Evolutionary conservation across 2,329 filamentous ascomycete genomes (phyloP), one percentile per base, ranked within the genome.

Genomic region (Xylariaceae sp.): DNA sequence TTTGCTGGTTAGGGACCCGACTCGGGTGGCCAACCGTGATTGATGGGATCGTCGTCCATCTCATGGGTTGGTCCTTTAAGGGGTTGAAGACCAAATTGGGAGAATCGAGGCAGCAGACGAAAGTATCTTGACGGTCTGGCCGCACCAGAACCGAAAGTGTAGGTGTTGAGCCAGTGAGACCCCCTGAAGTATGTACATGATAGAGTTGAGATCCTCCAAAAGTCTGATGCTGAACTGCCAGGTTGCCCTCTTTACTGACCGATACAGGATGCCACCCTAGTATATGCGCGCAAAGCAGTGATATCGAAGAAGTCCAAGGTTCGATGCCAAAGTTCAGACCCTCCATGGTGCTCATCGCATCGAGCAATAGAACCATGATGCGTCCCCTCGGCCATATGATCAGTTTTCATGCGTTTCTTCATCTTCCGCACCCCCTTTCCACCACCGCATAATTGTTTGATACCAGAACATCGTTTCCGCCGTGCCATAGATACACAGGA

Each of bases 21-120:
- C 38, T 52, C n/a, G 39, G 42, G 11, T 39, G 37, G 35, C 36
- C 39, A 12, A 39, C 38, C 18, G 30, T 44, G 12, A 28, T 29
- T 17, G 49, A 52, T 36, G 41, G 42, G 44, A 28, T 52, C 30
- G 43, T 52, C 19, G 30, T 29, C n/a, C 44, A 45, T 31, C 42
- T 46, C 18, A 42, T 42, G 17, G 43, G 37, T 18, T 45, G 36
- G 36, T 38, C 34, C 13, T 26, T 42, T 9, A 13, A 29, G 12
- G 39, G 28, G 28, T 26, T 42, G 11, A 33, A 38, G 34, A 22
- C 28, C 28, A 42, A 19, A 16, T 12, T 42, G 17, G 19, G 31
- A 19, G 22, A 26, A 6, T 15, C 29, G 29, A 6, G 18, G 33
- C 30, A 17, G 30, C 6, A n/a, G 13, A n/a, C 13, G 13, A 32